A percentile compares a stretch with the other conserved stretches of the same genome.
These are phyloP conservation scores for Stephania cephalantha DNA, from an alignment of 164 flowering plant genomes.

Conservation along the genomic window DNA sequence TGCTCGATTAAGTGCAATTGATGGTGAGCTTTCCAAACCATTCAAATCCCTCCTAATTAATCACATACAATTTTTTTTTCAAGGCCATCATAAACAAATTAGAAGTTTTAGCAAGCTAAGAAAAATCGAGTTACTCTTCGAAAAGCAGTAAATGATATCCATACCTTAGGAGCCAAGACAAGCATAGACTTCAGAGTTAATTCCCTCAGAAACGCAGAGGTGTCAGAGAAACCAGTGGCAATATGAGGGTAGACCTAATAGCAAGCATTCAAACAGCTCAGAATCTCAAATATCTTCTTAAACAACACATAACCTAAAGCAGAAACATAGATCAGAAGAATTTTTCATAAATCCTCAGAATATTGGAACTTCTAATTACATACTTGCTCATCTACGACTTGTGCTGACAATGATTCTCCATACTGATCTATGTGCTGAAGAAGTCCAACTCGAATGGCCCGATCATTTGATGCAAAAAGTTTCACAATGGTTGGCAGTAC, in stretches of 20 bases:
- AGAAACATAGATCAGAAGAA: conserved; percentile 3
- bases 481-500: conserved; percentile 87
- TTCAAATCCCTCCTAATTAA: too few relatives aligned
- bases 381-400: conserved; percentile 98
- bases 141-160: conserved; percentile 4
- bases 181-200: conserved; percentile 97
- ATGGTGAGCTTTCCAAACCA: too few relatives aligned
- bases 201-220: conserved; percentile 91
- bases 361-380: conserved; percentile 12
- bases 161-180: conserved; percentile 93
- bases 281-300: conserved; percentile 11
- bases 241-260: conserved; percentile 87
- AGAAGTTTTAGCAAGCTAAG: not conserved
- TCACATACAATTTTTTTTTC: not conserved
- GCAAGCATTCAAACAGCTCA: conserved; percentile 19
- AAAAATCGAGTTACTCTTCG: not conserved
- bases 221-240: conserved; percentile 88
- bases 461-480: conserved; percentile 83
- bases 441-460: conserved; percentile 83
- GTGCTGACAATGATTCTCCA: conserved; percentile 86
- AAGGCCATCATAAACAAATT: not conserved
- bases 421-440: conserved; percentile 92
- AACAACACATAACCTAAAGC: not conserved
- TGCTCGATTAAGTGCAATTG: too few relatives aligned
- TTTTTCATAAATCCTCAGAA: not conserved